phyloP scores from a whole-genome alignment of 331 rosid species.

The Dryas integrifolia region DNA sequence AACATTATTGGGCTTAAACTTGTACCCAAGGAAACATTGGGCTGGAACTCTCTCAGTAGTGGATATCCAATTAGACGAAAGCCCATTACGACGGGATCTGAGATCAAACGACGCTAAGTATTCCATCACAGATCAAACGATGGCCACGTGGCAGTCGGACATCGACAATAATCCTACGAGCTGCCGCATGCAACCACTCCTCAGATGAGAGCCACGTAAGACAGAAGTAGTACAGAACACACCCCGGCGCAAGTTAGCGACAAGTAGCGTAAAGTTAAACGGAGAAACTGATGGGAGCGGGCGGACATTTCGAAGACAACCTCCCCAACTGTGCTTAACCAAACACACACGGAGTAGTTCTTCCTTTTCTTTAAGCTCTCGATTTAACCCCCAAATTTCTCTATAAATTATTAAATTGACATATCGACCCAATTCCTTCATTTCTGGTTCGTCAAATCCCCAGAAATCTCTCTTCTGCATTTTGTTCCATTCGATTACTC shows the following conservation, averaged over 20 bases:
- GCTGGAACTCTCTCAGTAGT: background rate
- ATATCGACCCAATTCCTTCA: slow-evolving; percentile 1
- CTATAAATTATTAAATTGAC: slow-evolving; percentile 21
- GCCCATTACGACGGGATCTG: background rate
- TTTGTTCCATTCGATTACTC: slow-evolving; percentile 16
- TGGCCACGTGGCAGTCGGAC: background rate
- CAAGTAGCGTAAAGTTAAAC: slow-evolving; percentile 14
- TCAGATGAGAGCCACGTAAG: slow-evolving; percentile 16
- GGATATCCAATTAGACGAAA: background rate
- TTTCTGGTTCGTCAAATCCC: slow-evolving; percentile 26
- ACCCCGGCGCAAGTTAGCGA: slow-evolving; percentile 51
- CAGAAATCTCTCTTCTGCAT: background rate
- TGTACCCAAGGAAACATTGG: background rate
- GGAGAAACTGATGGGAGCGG: slow-evolving; percentile 57
- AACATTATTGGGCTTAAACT: background rate
- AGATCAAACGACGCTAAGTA: background rate
- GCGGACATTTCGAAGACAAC: slow-evolving; percentile 71
- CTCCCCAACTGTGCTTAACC: slow-evolving; percentile 36
- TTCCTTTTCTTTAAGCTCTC: slow-evolving; percentile 15
- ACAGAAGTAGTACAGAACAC: background rate
- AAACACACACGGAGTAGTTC: background rate
- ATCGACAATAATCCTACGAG: background rate
- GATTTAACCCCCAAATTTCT: slow-evolving; percentile 18
- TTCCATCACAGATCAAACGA: background rate
- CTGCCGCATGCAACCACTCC: background rate